Conservation (phyloP, 371 early-diverging fungal species). For the Parasitella parasitica region DNA sequence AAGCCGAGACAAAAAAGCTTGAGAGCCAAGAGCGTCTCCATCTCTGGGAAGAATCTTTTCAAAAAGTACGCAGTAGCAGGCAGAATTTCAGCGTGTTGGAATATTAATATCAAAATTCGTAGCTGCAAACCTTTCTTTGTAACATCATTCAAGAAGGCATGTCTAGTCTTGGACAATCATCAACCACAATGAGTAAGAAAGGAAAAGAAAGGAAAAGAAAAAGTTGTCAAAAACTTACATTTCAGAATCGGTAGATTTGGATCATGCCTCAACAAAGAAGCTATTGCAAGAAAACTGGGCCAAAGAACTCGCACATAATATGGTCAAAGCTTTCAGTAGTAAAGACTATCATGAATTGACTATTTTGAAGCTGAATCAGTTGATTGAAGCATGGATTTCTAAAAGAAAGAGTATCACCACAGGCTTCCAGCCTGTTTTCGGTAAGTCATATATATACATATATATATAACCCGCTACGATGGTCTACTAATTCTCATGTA, state of each 20-base stretch:
- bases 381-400: constrained; percentile 17
- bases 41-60: constrained; percentile 24
- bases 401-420: constrained; percentile 17
- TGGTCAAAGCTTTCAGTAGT: constrained; percentile 7
- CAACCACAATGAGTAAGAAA: constrained; percentile 7
- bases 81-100: background rate
- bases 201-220: background rate
- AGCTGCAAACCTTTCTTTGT: constrained; percentile 22
- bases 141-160: constrained; percentile 20
- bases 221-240: background rate
- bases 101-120: background rate
- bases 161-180: constrained; percentile 10
- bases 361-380: constrained; percentile 17
- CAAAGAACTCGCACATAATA: constrained; percentile 2
- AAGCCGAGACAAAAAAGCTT: constrained; percentile 11
- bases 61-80: constrained; percentile 4
- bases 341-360: constrained; percentile 14
- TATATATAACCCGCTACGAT: background rate
- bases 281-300: constrained; percentile 23
- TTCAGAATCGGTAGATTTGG: background rate
- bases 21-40: constrained; percentile 8
- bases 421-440: constrained; percentile 18
- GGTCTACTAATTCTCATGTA: background rate
- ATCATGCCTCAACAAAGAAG: background rate
- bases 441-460: constrained; percentile 5